Base-by-base conservation (phyloP, 2,329 filamentous ascomycete species). In the Paradendryphiella salina region DNA sequence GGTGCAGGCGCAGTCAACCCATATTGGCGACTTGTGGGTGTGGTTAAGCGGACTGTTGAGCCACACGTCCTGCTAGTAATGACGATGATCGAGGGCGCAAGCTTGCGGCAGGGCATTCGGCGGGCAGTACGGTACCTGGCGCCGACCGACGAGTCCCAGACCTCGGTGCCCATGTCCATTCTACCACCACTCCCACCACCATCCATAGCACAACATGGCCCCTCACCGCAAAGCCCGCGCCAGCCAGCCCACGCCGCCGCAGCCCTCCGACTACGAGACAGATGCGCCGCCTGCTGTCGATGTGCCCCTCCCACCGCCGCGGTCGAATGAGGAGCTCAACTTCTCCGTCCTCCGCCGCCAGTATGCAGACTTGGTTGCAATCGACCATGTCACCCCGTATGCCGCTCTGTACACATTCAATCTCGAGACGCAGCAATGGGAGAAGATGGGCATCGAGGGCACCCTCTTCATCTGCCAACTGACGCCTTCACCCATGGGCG, bases 311-410 rank as follows among this genome's bases (percentile, higher is more conserved):
- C 77, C 78, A 34, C 77, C 79, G 46, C 71, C 76, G 29, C 86
- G 89, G 59, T 86, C 87, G 56, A 94, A 92, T 73, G 88, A 87
- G 47, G 87, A 95, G 61, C 85, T 97, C 67, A 97, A 97, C 77
- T 81, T 96, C 59, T 80, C 84, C 40, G 93, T 96, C 32, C 81
- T 97, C 29, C 85, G 83, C 52, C 88, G 90, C 60, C 89, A 96
- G 76, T 83, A 90, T 51, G 88, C 90, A 26, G 81, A 83, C 50
- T 84, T 96, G 58, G 79, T 79, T 51, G 77, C 80, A 44, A 90
- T 96, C 67, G 79, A 90, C 57, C 87, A 88, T 56, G 87, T 94
- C 60, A 90, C 90, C 5, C 87, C 89, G 26, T 96, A 93, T 65
- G 88, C 89, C 20, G 89, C 94, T 29, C 82, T 96, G 60, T 97